Base-by-base conservation (phyloP, 2,329 filamentous ascomycete species). In the Colletotrichum scovillei region DNA sequence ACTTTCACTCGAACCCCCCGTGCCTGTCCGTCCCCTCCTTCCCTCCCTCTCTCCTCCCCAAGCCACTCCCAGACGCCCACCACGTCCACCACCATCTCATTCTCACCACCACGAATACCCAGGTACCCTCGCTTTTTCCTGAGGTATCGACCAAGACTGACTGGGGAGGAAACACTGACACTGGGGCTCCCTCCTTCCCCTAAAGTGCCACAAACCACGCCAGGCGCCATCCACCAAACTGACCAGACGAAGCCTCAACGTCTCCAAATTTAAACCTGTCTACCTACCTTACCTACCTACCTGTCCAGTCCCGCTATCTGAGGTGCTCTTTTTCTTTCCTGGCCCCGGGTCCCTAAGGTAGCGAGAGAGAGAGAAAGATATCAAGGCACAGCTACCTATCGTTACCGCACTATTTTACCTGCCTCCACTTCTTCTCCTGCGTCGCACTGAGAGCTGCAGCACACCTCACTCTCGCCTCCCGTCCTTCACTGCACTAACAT, bases 201-300 rank as follows among this genome's bases (percentile, higher is more conserved):
- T 62, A 49, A 38, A 59, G 65, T 72, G 35, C 69, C 69, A 72
- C 69, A 69, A 58, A 53, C 56, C 32, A 57, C 52, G 52, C 52
- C 53, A 6, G 38, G 38, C 38, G 66, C 53, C 53, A 69, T 28
- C 49, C 63, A 72, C 71, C 28, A 63, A 38, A 32, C 42, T n/a
- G 42, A 63, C 60, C 49, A 35, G 58, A 60, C 35, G 22, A 52
- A 28, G 38, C 35, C 58, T 55, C 52, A 63, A 19, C 19, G 42
- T 49, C 42, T 49, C 42, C 42, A 22, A 11, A 49, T 49, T 49
- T 49, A 30, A 46, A 24, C 8, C 32, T 52, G 49, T 16, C 49
- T 30, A 55, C 49, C 62, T 53, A 26, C 24, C 22, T 22, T 30
- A 8, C 49, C 60, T 32, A 8, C 49, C 60, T 32, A 6, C n/a